Conservation (phyloP, 2,329 filamentous ascomycete genomes). For the Talaromyces pinophilus region DNA sequence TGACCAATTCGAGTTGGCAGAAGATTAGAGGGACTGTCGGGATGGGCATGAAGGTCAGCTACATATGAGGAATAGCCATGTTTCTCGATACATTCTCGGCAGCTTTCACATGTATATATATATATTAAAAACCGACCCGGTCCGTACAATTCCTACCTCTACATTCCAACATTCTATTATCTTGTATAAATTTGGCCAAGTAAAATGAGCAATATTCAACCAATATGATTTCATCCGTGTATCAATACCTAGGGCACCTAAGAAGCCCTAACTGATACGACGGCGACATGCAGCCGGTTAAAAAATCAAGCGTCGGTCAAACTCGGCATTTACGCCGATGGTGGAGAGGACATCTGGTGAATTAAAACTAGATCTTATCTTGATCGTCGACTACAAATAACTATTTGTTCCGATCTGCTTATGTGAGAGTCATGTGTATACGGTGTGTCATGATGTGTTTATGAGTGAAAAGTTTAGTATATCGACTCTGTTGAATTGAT, state of each 20-base stretch:
- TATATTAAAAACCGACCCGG: neutral
- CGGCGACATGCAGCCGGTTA: neutral
- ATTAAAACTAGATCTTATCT: neutral
- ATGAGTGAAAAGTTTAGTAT: neutral
- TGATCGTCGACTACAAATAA: neutral
- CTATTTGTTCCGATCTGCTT: no score
- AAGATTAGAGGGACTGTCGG: conserved; percentile 83
- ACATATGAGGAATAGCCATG: conserved; percentile 62
- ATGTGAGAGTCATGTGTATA: neutral
- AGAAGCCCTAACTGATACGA: neutral
- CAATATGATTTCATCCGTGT: neutral
- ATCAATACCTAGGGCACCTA: neutral
- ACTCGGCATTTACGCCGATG: neutral
- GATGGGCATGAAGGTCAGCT: conserved; percentile 97
- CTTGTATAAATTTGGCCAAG: neutral
- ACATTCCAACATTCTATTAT: neutral
- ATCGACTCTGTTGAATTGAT: neutral
- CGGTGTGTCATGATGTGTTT: neutral
- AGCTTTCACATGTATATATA: neutral
- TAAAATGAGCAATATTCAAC: neutral
- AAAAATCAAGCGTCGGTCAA: conserved; percentile 11
- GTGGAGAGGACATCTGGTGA: neutral
- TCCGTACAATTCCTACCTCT: neutral
- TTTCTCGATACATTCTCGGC: neutral
- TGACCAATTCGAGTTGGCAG: conserved; percentile 71